These are phyloP conservation scores for Dipodascus albidus DNA, from an alignment of 805 yeast species.

Conservation along the genomic window DNA sequence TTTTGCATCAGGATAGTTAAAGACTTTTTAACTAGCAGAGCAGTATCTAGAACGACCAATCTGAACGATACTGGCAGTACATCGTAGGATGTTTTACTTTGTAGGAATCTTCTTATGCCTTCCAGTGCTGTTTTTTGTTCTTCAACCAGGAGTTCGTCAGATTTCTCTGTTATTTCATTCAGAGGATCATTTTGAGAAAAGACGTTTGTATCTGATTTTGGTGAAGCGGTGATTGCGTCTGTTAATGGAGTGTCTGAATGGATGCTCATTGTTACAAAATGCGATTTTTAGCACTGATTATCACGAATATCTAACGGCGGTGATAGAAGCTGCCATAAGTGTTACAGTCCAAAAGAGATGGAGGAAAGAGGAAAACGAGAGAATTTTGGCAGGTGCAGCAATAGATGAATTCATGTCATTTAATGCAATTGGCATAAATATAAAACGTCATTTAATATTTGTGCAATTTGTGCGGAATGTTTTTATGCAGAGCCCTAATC, in stretches of 20 bases:
- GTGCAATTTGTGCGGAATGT: too few relatives aligned
- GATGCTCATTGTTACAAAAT: too few relatives aligned
- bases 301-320: too few relatives aligned
- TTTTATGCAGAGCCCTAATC: too few relatives aligned
- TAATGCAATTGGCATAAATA: too few relatives aligned
- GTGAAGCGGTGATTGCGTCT: background rate
- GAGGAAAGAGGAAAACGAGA: too few relatives aligned
- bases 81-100: slow-evolving; percentile 89
- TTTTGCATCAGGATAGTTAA: slow-evolving; percentile 83
- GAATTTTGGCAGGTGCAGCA: too few relatives aligned
- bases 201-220: background rate
- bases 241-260: background rate
- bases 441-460: too few relatives aligned
- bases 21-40: slow-evolving; percentile 80
- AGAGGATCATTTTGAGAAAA: background rate
- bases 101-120: slow-evolving; percentile 73
- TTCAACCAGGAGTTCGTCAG: slow-evolving; percentile 22
- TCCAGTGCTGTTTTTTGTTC: slow-evolving; percentile 69
- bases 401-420: too few relatives aligned
- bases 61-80: slow-evolving; percentile 93
- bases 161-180: background rate
- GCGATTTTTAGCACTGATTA: too few relatives aligned
- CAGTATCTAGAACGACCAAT: slow-evolving; percentile 85
- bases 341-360: too few relatives aligned
- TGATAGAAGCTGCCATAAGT: too few relatives aligned